Evolutionary conservation across 345 rosid genomes (phyloP), one percentile per base, ranked within the genome.

Genomic region (Fremontodendron californicum): DNA sequence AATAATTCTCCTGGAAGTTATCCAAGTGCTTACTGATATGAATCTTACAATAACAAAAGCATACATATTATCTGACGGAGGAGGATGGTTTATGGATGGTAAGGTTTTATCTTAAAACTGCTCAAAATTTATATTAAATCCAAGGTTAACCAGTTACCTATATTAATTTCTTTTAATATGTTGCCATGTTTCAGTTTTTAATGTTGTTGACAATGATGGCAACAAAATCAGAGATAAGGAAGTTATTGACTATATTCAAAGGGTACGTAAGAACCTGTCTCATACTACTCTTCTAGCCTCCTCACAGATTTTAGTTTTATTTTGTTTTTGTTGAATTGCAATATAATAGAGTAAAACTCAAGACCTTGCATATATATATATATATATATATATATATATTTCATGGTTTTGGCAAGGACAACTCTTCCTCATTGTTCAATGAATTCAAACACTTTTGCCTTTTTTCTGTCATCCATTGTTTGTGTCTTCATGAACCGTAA

Each of bases 11-110:
- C 90, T 94, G 49, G 90, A 94, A 84, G 98, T 92, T 69, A 85
- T 92, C 57, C 96, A 94, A 84, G 97, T 90, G 76, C 94, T 94
- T 61, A 90, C 88, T 37, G 96, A 92, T 81, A 85, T 90, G 93
- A 85, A 92, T 76, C 94, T 94, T 76, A 81, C 87, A 39, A 94
- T 94, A 62, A 94, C 79, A 16, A 94, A 94, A 83, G 98, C 98
- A 6, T 84, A 94, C 78, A 91, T 94, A 79, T 88, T 96, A 10
- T 94, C 93, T 73, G 97, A 92, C 85, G 93, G 92, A 0, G 93
- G 92, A 0, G 97, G 90, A 65, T 94, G 98, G 98, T 92, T 94
- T 79, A 94, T 94, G 98, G 92, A 94, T 77, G 95, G 95, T 91
- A 70, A 60, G 77, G 43, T 58, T 74, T 80, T 45, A 10, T 76